These are phyloP conservation scores for Phytophthora kernoviae DNA, from an alignment of 352 stramenopile genomes.

Conservation along the genomic window DNA sequence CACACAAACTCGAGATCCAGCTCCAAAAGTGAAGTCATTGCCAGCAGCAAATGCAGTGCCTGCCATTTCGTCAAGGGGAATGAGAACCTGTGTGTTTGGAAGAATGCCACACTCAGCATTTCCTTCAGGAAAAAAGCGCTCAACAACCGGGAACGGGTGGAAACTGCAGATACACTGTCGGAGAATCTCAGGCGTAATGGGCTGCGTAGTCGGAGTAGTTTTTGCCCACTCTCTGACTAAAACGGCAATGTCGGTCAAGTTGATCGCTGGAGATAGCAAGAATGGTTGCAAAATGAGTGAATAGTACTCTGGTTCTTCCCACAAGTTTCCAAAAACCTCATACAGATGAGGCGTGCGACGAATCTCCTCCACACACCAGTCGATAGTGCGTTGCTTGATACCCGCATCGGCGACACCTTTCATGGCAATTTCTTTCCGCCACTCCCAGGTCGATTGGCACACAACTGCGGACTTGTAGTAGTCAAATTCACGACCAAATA, in stretches of 20 bases:
- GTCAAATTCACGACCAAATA: slow-evolving; percentile 30
- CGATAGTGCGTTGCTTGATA: slow-evolving; percentile 23
- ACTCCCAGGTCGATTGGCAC: slow-evolving; percentile 38
- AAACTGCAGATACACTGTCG: slow-evolving; percentile 35
- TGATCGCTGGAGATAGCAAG: slow-evolving; percentile 38
- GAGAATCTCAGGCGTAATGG: slow-evolving; percentile 30
- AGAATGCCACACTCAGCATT: slow-evolving; percentile 19
- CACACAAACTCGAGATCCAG: slow-evolving; percentile 29
- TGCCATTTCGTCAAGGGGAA: slow-evolving; percentile 38
- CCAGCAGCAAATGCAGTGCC: slow-evolving; percentile 34
- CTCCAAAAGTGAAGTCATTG: slow-evolving; percentile 38
- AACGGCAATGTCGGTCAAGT: slow-evolving; percentile 35
- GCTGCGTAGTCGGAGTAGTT: slow-evolving; percentile 8
- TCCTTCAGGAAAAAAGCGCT: slow-evolving; percentile 29
- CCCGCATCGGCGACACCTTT: slow-evolving; percentile 28
- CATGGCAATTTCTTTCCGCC: slow-evolving; percentile 36
- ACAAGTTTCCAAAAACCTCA: slow-evolving; percentile 32
- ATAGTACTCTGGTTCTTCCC: slow-evolving; percentile 34
- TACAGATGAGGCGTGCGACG: slow-evolving; percentile 23
- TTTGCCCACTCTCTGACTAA: slow-evolving; percentile 26
- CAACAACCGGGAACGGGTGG: slow-evolving; percentile 36
- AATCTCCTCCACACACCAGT: slow-evolving; percentile 37
- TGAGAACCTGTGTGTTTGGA: slow-evolving; percentile 36
- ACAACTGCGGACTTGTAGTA: slow-evolving; percentile 15
- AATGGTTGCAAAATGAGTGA: slow-evolving; percentile 44